A percentile compares a stretch with the other conserved stretches of the same genome.
These are phyloP conservation scores for Penicillium angulare DNA, from an alignment of 495 filamentous ascomycete species.

Conservation along the genomic window DNA sequence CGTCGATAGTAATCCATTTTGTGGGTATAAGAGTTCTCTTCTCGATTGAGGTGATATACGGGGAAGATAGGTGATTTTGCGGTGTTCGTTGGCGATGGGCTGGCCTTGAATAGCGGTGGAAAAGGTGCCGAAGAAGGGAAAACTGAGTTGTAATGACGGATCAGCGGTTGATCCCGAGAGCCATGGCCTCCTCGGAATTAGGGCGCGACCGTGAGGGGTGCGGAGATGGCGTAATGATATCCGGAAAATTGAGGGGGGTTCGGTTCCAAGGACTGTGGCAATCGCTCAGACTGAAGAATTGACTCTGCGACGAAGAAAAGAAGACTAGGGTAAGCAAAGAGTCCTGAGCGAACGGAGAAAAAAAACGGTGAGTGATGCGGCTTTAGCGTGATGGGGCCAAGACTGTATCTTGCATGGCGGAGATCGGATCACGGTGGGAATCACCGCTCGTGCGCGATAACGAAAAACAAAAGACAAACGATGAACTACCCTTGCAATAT, in stretches of 20 bases:
- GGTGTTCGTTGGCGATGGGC: slow-evolving; percentile 3
- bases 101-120: slow-evolving; percentile 14
- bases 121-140: background rate
- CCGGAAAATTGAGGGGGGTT: background rate
- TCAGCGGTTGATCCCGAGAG: slow-evolving; percentile 28
- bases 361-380: slow-evolving; percentile 22
- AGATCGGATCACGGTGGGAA: slow-evolving; percentile 13
- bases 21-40: background rate
- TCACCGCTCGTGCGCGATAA: slow-evolving; percentile 1
- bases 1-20: slow-evolving; percentile 21
- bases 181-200: slow-evolving; percentile 19
- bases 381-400: slow-evolving; percentile 24
- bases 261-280: background rate
- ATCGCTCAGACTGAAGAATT: background rate
- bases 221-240: slow-evolving; percentile 19
- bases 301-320: too few species aligned
- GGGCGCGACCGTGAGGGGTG: slow-evolving; percentile 3
- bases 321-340: too few species aligned
- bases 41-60: too few species aligned
- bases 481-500: too few species aligned
- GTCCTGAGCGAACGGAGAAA: slow-evolving; percentile 3
- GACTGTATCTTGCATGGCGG: slow-evolving; percentile 21
- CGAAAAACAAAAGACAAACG: too few species aligned
- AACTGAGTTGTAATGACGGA: slow-evolving; percentile 17
- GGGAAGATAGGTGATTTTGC: too few species aligned